Base-by-base conservation (phyloP, 805 yeast genomes). In the Grigorovia yakushimaensis region DNA sequence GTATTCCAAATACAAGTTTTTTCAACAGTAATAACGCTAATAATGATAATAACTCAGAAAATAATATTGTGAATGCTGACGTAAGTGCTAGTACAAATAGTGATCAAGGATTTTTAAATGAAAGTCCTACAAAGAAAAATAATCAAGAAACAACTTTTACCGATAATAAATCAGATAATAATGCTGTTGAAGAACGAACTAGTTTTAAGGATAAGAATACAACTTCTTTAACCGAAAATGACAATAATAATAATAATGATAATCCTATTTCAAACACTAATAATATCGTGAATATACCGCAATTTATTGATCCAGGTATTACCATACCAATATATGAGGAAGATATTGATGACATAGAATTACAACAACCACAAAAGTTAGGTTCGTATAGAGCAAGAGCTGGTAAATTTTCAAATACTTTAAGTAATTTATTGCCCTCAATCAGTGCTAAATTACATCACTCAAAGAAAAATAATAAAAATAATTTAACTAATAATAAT, bases 401-500 rank as follows among this genome's bases (percentile, higher is more conserved):
- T 3, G 69, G 68, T 8, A 64, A 64, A 43, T 60, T 65, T 42
- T 65, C 69, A 15, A 65, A 64, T 46, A 65, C 69, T 11, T 49
- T 65, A 47, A 63, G 67, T 47, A 65, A 62, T 49, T 49, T 65
- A 36, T 48, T 65, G 17, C 69, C 69, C 20, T 61, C 64, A 6
- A 64, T 65, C 24, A 65, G 69, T 54, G 69, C 69, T 5, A 65
- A 62, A 49, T 46, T 65, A 23, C 69, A 65, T 43, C 55, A 51
- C 37, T 50, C 53, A 1, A 53, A 53, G 39, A 53, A 53, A 23
- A 41, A 22, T 39, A 49, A 42, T 57, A 60, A 58, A 19, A 51
- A 46, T 24, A 41, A 37, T 23, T 44, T 17, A 49, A 39, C 11
- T 17, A 49, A 41, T 19, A 41, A 44, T 9, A 24, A 49, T 7